phyloP scores from a whole-genome alignment of 495 filamentous ascomycete genomes.

The Thozetella sp. region DNA sequence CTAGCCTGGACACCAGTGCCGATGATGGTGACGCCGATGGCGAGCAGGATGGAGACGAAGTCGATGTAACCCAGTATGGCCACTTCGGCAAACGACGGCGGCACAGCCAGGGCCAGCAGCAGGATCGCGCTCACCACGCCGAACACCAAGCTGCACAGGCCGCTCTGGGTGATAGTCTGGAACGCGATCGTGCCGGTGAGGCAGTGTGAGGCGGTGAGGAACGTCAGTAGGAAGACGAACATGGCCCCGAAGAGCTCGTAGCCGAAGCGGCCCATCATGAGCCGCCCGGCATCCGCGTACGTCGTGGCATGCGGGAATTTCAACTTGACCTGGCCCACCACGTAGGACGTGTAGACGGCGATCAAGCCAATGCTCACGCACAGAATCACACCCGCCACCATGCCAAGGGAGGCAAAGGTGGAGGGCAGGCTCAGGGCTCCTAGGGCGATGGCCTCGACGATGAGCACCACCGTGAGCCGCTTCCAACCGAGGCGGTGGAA shows the following conservation, averaged over 20 bases:
- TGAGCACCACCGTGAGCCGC: conserved; percentile 58
- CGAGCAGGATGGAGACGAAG: conserved; percentile 65
- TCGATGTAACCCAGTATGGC: conserved; percentile 64
- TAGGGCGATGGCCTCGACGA: conserved; percentile 76
- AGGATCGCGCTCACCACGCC: conserved; percentile 64
- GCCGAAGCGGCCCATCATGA: conserved; percentile 65
- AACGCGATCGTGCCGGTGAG: conserved; percentile 75
- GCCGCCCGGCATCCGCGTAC: conserved; percentile 70
- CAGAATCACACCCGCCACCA: conserved; percentile 59
- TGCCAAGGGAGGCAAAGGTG: conserved; percentile 65
- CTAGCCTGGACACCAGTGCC: conserved; percentile 56
- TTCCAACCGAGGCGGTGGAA: conserved; percentile 51
- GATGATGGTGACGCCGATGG: conserved; percentile 71
- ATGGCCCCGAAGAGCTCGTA: conserved; percentile 65
- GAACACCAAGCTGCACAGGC: conserved; percentile 69
- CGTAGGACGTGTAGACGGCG: conserved; percentile 76
- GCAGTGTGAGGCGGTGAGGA: conserved; percentile 77
- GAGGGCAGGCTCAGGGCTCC: conserved; percentile 67
- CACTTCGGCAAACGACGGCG: conserved; percentile 51
- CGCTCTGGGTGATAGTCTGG: conserved; percentile 64
- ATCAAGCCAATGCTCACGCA: conserved; percentile 63
- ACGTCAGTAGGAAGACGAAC: conserved; percentile 69
- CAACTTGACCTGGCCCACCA: conserved; percentile 78
- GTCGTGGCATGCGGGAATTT: conserved; percentile 70
- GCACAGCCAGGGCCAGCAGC: conserved; percentile 62